Evolutionary conservation across 306 rosid genomes (phyloP), one percentile per base, ranked within the genome.

Genomic region (Citrullus colocynthis): DNA sequence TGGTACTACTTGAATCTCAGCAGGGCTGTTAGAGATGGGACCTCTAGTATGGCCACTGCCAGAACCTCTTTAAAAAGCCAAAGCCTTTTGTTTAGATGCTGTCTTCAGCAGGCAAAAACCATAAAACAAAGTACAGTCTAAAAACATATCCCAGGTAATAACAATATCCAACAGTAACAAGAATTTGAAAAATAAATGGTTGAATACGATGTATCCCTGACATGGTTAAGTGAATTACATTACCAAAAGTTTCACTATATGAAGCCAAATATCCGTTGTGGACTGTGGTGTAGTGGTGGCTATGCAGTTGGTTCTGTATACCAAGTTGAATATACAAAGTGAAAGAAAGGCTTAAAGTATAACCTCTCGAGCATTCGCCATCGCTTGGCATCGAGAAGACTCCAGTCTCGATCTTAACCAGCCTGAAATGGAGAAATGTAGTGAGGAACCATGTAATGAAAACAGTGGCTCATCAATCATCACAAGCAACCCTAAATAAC

Each of bases 391-490:
- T 74, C 62, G 41, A 74, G 45, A 74, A 32, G 61, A 52, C 13
- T 52, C 77, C 48, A 1, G 9, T 74, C 77, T 74, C 41, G 58
- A 52, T 52, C 77, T 51, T 51, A 73, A 73, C 42, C 57, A 17
- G 32, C 77, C 77, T 74, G 77, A 74, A 74, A 74, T 74, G 77
- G 77, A 74, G 59, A 49, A 49, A 72, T 28, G 41, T 49, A 72
- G 56, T 72, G 76, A 72, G 77, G 61, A 74, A 52, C 77, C 77
- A 73, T 73, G 77, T 30, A 73, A 73, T 17, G 77, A 73, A 73
- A 73, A 73, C 77, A 73, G 14, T 49, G 61, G 45, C 60, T 51
- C 59, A 72, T 49, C 77, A 52, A 24, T 32, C 61, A 74, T 72
- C 77, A 72, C 59, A 21, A 72, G 49, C 42, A 72, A n/a, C 16